Conservation (phyloP, 2,329 filamentous ascomycete species). For the Ophiocordyceps camponoti-leonardi region DNA sequence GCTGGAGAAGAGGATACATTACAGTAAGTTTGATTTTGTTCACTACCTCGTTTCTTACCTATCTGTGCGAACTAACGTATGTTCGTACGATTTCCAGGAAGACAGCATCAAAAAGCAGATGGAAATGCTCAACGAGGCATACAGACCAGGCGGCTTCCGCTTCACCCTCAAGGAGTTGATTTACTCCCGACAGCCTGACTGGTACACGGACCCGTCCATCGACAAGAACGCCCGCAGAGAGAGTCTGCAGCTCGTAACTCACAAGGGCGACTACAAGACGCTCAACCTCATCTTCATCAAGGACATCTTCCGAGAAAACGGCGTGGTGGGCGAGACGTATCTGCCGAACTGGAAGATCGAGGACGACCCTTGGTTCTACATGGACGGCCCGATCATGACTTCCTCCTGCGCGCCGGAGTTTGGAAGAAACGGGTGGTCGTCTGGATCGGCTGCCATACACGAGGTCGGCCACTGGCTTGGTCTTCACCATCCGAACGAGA, state of each 20-base stretch:
- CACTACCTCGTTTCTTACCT: neutral
- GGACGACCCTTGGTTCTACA: neutral
- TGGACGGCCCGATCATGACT: neutral
- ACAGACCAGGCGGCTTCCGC: neutral
- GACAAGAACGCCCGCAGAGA: neutral
- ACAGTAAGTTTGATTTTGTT: neutral
- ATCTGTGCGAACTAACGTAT: neutral
- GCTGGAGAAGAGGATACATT: neutral
- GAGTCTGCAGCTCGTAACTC: neutral
- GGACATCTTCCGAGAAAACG: neutral
- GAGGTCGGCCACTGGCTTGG: neutral
- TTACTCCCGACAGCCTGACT: neutral
- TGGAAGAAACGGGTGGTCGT: neutral
- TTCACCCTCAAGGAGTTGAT: neutral
- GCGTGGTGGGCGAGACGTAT: neutral
- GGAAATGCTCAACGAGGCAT: neutral
- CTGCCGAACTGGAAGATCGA: neutral
- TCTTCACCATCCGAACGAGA: neutral
- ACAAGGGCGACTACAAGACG: neutral
- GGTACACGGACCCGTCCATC: neutral
- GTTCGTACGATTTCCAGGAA: neutral
- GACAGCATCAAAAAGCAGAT: neutral
- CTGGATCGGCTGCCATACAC: neutral
- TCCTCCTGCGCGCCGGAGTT: neutral
- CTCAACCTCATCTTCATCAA: neutral